Base-by-base conservation (phyloP, 495 filamentous ascomycete species). In the Annulohypoxylon nitens region DNA sequence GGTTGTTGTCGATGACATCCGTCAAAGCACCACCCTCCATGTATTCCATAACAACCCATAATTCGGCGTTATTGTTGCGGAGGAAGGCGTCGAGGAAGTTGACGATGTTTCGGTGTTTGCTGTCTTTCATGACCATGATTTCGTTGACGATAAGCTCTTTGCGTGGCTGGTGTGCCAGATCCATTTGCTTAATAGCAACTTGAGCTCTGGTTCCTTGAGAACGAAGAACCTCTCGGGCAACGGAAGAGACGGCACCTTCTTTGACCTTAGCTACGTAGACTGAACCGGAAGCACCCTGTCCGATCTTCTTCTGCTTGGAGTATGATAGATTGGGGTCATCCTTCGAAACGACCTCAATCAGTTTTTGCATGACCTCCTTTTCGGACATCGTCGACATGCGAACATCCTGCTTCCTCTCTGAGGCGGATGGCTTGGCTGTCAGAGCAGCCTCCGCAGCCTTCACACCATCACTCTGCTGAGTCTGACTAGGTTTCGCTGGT, bases 41-140 rank as follows among this genome's bases (percentile, higher is more conserved):
- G 76, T 96, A 99, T 81, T 99, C 96, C 97, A 99, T 97, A 36
- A 99, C 96, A 20, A 99, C 94, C 96, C 96, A 99, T 30, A 99
- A 87, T 79, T 99, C 97, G 68, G 91, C 88, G 79, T 92, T 93
- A 76, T 93, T 93, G 75, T 97, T 96, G 73, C 95, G 92, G 75
- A 99, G 84, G 86, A 98, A 99, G 0, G 96, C 95, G 78, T 99
- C 96, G 30, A 99, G 85, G 84, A 97, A 99, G 82, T 99, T 99
- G 83, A 99, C 96, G 82, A 99, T 98, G 81, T 99, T 99, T 23
- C 93, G 89, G 80, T 98, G 95, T 78, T 94, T 93, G 84, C 93
- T 97, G 82, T 98, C 97, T 84, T 98, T 97, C 96, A 99, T 99
- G 60, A 99, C 96, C 82, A 98, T 93, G 75, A 99, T 99, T 75